These are phyloP conservation scores for Juncus effusus DNA, from an alignment of 176 grass and related monocot species.

Conservation along the genomic window DNA sequence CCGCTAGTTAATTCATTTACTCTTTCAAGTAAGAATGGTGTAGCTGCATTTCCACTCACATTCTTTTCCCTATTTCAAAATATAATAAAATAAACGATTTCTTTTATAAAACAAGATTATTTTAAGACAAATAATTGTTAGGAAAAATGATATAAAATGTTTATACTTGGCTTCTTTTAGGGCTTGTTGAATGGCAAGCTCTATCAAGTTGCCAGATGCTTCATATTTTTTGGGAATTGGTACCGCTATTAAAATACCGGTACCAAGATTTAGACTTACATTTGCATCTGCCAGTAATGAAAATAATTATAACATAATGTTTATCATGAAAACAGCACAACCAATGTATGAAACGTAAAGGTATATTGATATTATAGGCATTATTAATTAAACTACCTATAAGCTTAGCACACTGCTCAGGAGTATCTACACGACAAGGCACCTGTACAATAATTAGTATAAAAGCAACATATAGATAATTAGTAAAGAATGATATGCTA, in stretches of 20 bases:
- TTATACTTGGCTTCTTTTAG: slow-evolving; percentile 80
- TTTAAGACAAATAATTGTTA: neutral
- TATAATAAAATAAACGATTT: slow-evolving; percentile 2
- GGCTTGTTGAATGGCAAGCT: slow-evolving; percentile 75
- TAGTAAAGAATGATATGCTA: neutral
- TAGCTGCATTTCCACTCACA: slow-evolving; percentile 64
- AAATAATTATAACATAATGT: neutral
- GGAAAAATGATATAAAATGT: neutral
- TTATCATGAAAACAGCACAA: neutral
- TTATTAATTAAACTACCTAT: slow-evolving; percentile 39
- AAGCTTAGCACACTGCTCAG: slow-evolving; percentile 74
- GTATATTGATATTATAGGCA: too few relatives aligned
- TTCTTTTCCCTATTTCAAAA: slow-evolving; percentile 55
- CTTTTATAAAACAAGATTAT: neutral
- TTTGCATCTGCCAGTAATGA: slow-evolving; percentile 56
- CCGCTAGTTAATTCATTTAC: slow-evolving; percentile 83
- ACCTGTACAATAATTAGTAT: slow-evolving; percentile 40
- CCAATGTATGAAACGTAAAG: neutral
- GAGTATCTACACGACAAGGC: slow-evolving; percentile 72
- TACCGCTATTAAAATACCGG: slow-evolving; percentile 77
- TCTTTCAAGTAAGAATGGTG: slow-evolving; percentile 78
- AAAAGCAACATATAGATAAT: slow-evolving; percentile 3
- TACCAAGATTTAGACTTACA: slow-evolving; percentile 57
- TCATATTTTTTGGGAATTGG: slow-evolving; percentile 72
- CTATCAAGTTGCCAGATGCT: slow-evolving; percentile 74